Evolutionary conservation across 192 early-diverging fungal species (phyloP), one percentile per base, ranked within the genome.

Genomic region (Geranomyces variabilis): DNA sequence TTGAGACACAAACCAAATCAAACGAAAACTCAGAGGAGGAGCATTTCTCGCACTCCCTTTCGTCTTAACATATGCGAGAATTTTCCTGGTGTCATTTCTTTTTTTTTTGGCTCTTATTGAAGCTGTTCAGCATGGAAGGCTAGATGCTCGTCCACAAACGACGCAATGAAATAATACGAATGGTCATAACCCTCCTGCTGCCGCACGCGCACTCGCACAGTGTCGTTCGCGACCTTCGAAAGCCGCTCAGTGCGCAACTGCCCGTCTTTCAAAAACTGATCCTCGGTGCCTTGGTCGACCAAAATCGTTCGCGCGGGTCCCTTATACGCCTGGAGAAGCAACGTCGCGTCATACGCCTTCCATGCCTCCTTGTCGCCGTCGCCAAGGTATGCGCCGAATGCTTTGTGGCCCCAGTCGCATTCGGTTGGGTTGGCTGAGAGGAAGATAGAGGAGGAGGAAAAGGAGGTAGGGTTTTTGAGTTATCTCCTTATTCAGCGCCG

Each of bases 151-250:
- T 87, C 77, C 61, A 91, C 67, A 76, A 96, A 93, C 14, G 89
- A 88, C 49, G 83, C 78, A 66, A 96, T 90, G 67, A 94, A 95
- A 74, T 75, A 96, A 76, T 96, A 96, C 22, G 85, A 86, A 71
- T 96, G 94, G 69, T 95, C 93, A 64, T 93, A 96, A 22, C 91
- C 93, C 30, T 90, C 88, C 58, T 90, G 91, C 46, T 48, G 66
- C 21, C 70, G n/a, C 21, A 73, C 5, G 14, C 69, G 26, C 24
- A 67, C 68, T 36, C 78, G 61, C 17, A 69, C 84, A 34, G 67
- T 74, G 34, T 45, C 48, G 28, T 47, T 72, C 9, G 79, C 72
- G 8, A 82, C 79, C 22, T 83, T 56, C 19, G 83, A 75, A 66
- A 95, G 81, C 43, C 78, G 78, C 21, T 85, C 82, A 5, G 89